These are phyloP conservation scores for Phtheirospermum japonicum DNA, from an alignment of 257 asterid genomes.

Conservation along the genomic window DNA sequence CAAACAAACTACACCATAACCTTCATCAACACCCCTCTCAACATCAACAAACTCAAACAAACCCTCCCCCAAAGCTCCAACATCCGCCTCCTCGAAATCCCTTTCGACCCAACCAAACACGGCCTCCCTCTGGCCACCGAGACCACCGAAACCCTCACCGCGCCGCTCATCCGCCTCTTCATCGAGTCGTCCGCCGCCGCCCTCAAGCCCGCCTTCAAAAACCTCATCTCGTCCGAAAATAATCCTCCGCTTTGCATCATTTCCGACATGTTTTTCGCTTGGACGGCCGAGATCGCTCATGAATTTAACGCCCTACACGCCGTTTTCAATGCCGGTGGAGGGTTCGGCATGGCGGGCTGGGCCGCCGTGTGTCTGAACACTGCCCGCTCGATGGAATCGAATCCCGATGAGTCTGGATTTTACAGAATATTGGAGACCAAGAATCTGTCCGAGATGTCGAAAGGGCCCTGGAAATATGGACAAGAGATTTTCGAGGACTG, in stretches of 20 bases:
- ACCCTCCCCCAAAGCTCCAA: slow-evolving; percentile 16
- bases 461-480: slow-evolving; percentile 24
- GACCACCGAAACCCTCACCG: slow-evolving; percentile 29
- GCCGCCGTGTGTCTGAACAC: slow-evolving; percentile 30
- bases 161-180: slow-evolving; percentile 6
- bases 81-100: slow-evolving; percentile 31
- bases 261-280: slow-evolving; percentile 40
- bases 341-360: slow-evolving; percentile 35
- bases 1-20: slow-evolving; percentile 25
- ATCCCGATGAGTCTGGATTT: slow-evolving; percentile 29
- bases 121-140: slow-evolving; percentile 32
- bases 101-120: slow-evolving; percentile 25
- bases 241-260: slow-evolving; percentile 31
- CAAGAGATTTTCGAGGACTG: slow-evolving; percentile 20
- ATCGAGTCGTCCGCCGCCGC: slow-evolving; percentile 21
- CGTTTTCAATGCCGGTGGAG: slow-evolving; percentile 34
- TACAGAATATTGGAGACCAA: slow-evolving; percentile 9
- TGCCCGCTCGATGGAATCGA: slow-evolving; percentile 21
- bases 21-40: slow-evolving; percentile 32
- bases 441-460: slow-evolving; percentile 15
- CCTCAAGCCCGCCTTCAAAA: slow-evolving; percentile 32
- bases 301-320: slow-evolving; percentile 31
- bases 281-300: slow-evolving; percentile 40
- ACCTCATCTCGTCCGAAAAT: slow-evolving; percentile 17
- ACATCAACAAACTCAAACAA: slow-evolving; percentile 24